Conservation (phyloP, 2,329 filamentous ascomycete genomes). For the Hymenoscyphus infarciens region DNA sequence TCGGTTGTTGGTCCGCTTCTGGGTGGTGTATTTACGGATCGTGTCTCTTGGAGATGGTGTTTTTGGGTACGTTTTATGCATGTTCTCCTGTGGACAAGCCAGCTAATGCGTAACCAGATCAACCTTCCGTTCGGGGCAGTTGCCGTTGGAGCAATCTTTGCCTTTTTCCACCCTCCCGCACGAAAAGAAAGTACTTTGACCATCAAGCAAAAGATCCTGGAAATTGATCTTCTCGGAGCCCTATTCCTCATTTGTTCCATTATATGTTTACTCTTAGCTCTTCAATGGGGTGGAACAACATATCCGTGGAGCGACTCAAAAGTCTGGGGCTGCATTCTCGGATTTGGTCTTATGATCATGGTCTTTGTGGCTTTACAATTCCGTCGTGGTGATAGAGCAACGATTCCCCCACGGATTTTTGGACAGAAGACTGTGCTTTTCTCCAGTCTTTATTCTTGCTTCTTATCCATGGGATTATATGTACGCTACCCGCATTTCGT, state of each 20-base stretch:
- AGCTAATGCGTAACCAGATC: conserved; percentile 32
- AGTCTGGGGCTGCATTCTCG: conserved; percentile 44
- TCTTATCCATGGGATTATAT: conserved; percentile 36
- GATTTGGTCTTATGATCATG: conserved; percentile 35
- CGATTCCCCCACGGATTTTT: conserved; percentile 47
- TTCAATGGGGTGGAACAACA: conserved; percentile 47
- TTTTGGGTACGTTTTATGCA: conserved; percentile 39
- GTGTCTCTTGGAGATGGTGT: conserved; percentile 40
- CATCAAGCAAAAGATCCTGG: conserved; percentile 38
- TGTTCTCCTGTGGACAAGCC: neutral
- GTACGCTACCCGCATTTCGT: conserved; percentile 19
- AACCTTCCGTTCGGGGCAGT: conserved; percentile 43
- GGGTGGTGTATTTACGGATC: conserved; percentile 38
- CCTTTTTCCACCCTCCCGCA: conserved; percentile 44
- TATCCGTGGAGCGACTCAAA: conserved; percentile 43
- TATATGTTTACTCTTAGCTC: conserved; percentile 44
- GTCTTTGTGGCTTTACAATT: conserved; percentile 41
- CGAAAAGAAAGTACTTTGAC: conserved; percentile 32
- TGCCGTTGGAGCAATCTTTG: conserved; percentile 38
- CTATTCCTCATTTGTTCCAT: conserved; percentile 45
- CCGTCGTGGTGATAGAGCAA: conserved; percentile 45
- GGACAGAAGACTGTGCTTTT: conserved; percentile 37
- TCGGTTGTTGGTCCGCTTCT: conserved; percentile 37
- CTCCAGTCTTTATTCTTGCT: conserved; percentile 36
- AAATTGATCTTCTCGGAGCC: conserved; percentile 47